Evolutionary conservation across 768 basidiomycete genomes (phyloP), one percentile per base, ranked within the genome.

Genomic region (Tephrocybe sp.): DNA sequence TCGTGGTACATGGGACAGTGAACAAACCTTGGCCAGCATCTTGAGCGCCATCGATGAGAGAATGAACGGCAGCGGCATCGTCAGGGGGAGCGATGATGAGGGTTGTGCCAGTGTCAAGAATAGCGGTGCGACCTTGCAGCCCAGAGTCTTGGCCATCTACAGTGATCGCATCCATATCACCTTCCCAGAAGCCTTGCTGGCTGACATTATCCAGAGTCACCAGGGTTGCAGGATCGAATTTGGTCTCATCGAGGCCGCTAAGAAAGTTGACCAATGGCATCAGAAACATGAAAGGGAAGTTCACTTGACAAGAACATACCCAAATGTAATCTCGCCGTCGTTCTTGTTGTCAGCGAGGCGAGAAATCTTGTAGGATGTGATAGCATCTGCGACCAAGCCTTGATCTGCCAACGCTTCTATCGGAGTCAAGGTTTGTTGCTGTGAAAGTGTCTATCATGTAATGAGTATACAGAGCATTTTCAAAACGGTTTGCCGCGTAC

Each of bases 251-350:
- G 27, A 91, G 74, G 11, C 77, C 85, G 27, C 77, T 73, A 31
- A 4, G 36, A 37, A 29, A 29, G 19, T 37, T 30, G 11, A 27
- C 37, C 47, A 9, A 46, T 15, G 3, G 29, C 7, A n/a, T 42
- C n/a, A 52, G 25, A 42, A 15, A 40, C 9, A 7, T 4, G 22
- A 15, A 25, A 19, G 21, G 19, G 6, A 15, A 22, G 4, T 6
- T 13, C 27, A 29, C 9, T 13, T 16, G 15, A 40, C 36, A 31
- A 21, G 16, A 3, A 33, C 66, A 23, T 39, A 73, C 68, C 91
- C 91, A 54, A 94, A 88, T 7, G 90, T 90, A 50, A 93, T 77
- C 67, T 90, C 77, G 43, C 91, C 91, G 56, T 91, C 86, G 56
- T 86, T 85, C 61, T 70, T 65, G 57, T 76, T 69, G 61, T 92